These are phyloP conservation scores for Hanseniaspora taiwanica DNA, from an alignment of 805 yeast species.

Conservation along the genomic window DNA sequence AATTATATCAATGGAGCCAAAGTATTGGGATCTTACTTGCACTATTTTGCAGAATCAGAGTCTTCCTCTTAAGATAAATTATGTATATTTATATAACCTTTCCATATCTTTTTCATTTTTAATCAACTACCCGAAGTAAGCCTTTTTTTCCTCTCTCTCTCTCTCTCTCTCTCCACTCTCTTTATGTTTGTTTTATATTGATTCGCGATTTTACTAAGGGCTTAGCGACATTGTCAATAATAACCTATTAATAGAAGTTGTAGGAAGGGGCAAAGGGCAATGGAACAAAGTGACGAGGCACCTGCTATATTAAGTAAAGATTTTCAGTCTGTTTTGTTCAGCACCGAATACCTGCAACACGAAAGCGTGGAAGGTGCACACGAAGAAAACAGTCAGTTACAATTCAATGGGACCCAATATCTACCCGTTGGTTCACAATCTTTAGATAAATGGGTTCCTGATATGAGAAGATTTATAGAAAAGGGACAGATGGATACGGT, in stretches of 20 bases:
- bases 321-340: neutral
- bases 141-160: neutral
- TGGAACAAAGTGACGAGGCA: neutral
- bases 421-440: conserved; percentile 17
- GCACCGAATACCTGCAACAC: neutral
- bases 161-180: neutral
- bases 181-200: neutral
- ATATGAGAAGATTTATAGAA: conserved; percentile 18
- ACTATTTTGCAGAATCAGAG: conserved; percentile 49
- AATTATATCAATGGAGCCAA: conserved; percentile 91
- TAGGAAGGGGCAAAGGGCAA: no score
- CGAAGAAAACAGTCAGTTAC: no score
- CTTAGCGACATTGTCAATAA: no score
- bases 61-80: conserved; percentile 4
- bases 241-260: no score
- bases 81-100: neutral
- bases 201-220: no score
- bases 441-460: conserved; percentile 24
- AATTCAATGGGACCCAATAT: no score
- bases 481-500: conserved; percentile 12
- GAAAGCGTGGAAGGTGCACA: no score
- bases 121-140: no score
- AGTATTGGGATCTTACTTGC: conserved; percentile 86
- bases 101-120: neutral
- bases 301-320: neutral